Percentiles rank a stretch among this genome's conserved stretches.
Conservation (phyloP, 2,329 filamentous ascomycete genomes). For the Colletotrichum higginsianum region DNA sequence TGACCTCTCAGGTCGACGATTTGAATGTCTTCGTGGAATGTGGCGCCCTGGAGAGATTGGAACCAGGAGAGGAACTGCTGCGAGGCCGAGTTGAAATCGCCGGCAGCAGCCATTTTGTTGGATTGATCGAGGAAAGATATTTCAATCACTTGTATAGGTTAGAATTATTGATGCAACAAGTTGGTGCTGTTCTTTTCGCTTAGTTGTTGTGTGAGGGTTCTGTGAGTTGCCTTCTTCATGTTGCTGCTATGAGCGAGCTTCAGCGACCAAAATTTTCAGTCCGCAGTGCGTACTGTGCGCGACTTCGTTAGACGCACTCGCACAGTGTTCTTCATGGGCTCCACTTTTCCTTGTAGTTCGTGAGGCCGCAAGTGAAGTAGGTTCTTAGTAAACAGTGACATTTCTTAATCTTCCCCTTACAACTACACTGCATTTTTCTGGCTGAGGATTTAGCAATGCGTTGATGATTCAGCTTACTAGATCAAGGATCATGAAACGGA, state of each 20-base stretch:
- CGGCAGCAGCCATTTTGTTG: conserved; percentile 46
- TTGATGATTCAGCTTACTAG: no score
- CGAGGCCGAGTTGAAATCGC: conserved; percentile 60
- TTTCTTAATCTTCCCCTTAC: no score
- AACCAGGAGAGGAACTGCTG: conserved; percentile 69
- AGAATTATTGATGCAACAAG: background rate
- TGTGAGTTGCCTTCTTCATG: background rate
- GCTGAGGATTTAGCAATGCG: no score
- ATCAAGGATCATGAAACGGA: no score
- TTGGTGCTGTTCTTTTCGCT: background rate
- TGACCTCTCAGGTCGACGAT: conserved; percentile 67
- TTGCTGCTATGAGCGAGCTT: background rate
- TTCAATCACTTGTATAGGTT: no score
- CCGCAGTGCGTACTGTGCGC: background rate
- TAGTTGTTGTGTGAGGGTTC: no score
- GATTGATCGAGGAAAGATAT: rapidly evolving
- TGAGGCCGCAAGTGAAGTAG: no score
- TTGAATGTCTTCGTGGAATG: conserved; percentile 67
- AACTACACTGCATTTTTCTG: no score
- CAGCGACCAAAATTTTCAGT: conserved; percentile 16
- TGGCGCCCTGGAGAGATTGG: conserved; percentile 64
- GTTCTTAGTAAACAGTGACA: no score
- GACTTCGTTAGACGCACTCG: background rate
- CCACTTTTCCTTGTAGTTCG: background rate
- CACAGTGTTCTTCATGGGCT: background rate